Evolutionary conservation across 148 eudicot species (phyloP), one percentile per base, ranked within the genome.

Genomic region (Vaccinium darrowii): DNA sequence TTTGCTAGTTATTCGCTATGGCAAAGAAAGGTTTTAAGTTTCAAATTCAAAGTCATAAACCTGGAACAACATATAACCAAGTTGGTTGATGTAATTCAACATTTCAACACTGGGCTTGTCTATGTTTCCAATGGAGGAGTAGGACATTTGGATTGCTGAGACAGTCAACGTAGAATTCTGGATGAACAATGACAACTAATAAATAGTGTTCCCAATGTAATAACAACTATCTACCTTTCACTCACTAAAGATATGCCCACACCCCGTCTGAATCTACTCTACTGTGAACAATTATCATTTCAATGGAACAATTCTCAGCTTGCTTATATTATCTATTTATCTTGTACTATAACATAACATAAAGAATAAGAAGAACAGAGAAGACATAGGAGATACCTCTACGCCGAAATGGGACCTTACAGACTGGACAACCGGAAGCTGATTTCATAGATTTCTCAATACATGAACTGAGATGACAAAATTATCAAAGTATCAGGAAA

Each of bases 381-480:
- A 39, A 8, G n/a, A 13, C 78, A 75, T 18, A 8, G 47, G 5
- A n/a, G 27, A n/a, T 77, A 77, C 80, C 80, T 77, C 80, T 77
- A 13, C 80, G 80, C 5, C 58, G 89, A 82, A 74, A 94, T 5
- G 96, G 98, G 39, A 95, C 91, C 89, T 97, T 97, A 87, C 99
- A 97, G 63, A 97, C 98, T 2, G 99, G 99, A 82, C 99, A 97
- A 86, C 87, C 83, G n/a, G 95, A 88, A 56, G 88, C 95, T 54
- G 95, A 88, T 87, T 88, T 93, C 98, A 95, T 93, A 0, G 95
- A 94, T 86, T 90, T 94, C 73, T 89, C 92, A 75, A 97, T 95
- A 86, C 99, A 97, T 30, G 25, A 72, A 86, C 98, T 95, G 90
- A 81, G 81, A 86, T 33, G 8, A 87, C 25, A 79, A 5, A 72